phyloP scores from a whole-genome alignment of 2,329 filamentous ascomycete genomes.

The Diatrype stigma region DNA sequence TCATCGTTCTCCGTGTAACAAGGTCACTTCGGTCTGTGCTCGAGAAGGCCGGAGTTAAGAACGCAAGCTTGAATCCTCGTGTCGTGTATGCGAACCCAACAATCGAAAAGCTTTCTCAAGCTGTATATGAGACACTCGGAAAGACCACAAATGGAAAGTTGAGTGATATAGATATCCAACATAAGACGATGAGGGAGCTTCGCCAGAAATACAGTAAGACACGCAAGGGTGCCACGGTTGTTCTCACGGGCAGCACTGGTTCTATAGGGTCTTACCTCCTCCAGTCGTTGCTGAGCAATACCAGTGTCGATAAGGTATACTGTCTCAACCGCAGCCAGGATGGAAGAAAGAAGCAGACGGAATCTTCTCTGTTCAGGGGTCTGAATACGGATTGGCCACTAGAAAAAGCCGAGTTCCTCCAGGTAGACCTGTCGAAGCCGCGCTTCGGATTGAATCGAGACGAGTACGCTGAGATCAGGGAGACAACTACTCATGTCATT shows the following conservation, averaged over 20 bases:
- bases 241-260: constrained; percentile 38
- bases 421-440: constrained; percentile 8
- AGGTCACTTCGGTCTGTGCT: neutral
- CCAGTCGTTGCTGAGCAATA: constrained; percentile 27
- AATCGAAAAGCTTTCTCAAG: neutral
- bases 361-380: constrained; percentile 5
- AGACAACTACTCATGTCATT: constrained; percentile 5
- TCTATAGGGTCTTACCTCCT: constrained; percentile 37
- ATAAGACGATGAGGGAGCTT: constrained; percentile 4
- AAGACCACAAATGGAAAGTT: neutral
- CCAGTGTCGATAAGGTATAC: constrained; percentile 9
- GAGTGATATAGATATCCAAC: neutral
- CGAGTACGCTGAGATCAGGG: constrained; percentile 4
- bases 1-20: constrained; percentile 5
- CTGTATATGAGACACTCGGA: neutral
- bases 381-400: constrained; percentile 1
- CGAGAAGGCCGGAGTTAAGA: neutral
- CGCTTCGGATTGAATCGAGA: constrained; percentile 7
- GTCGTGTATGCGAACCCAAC: constrained; percentile 25
- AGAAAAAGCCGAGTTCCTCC: constrained; percentile 10
- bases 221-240: constrained; percentile 20
- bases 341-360: constrained; percentile 10
- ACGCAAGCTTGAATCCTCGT: constrained; percentile 7
- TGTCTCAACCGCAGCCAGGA: constrained; percentile 14
- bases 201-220: constrained; percentile 13